Conservation (phyloP, 805 yeast species). For the Zygosaccharomyces bisporus region DNA sequence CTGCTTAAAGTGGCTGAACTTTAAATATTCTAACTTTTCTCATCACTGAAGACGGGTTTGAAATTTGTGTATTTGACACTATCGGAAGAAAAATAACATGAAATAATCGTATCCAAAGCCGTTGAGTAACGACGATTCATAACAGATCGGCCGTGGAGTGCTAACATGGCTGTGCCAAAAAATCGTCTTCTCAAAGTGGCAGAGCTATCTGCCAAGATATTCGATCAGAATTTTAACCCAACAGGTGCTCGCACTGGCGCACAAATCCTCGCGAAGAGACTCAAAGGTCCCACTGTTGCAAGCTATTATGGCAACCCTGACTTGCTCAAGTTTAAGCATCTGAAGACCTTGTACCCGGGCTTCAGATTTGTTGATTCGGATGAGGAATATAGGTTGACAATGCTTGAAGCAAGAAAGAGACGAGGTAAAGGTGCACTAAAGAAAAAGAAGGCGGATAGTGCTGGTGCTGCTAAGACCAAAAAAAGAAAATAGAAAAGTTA, state of each 20-base stretch:
- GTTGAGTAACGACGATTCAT: too few relatives aligned
- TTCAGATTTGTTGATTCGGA: conserved; percentile 57
- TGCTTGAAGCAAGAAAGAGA: conserved; percentile 65
- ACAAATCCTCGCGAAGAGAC: conserved; percentile 60
- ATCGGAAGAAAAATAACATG: too few relatives aligned
- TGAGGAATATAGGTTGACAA: conserved; percentile 64
- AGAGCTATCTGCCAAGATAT: conserved; percentile 59
- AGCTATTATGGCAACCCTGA: conserved; percentile 73
- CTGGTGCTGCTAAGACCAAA: conserved; percentile 42
- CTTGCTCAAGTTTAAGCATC: conserved; percentile 58
- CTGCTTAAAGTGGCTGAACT: too few relatives aligned
- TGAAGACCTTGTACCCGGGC: conserved; percentile 50
- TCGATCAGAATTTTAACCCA: conserved; percentile 71
- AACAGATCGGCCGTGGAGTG: too few relatives aligned
- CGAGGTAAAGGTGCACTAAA: conserved; percentile 89
- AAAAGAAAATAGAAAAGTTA: conserved; percentile 20
- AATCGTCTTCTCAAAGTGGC: conserved; percentile 53
- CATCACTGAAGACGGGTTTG: not conserved
- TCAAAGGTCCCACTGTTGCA: conserved; percentile 68
- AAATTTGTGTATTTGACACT: not conserved
- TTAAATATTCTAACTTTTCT: not conserved
- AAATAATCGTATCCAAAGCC: not conserved
- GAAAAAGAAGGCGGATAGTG: conserved; percentile 52
- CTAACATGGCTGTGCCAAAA: conserved; percentile 41
- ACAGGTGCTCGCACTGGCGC: conserved; percentile 63